These are phyloP conservation scores for Chaetothyriales sp. DNA, from an alignment of 2,329 filamentous ascomycete species.

Conservation along the genomic window DNA sequence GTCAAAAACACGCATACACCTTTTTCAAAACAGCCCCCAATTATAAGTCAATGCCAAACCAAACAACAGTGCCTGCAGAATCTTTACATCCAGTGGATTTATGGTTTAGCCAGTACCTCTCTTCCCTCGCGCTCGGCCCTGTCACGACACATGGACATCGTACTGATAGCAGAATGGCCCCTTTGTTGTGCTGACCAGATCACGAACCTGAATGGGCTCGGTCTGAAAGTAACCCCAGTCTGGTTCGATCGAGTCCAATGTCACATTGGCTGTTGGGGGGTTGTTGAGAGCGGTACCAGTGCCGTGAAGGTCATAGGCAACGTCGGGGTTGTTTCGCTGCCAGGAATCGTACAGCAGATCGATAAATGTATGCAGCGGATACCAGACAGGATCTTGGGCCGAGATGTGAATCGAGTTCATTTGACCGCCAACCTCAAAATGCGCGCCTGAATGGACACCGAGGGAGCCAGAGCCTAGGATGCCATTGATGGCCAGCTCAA, in stretches of 20 bases:
- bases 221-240: conserved; percentile 16
- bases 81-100: too few relatives aligned
- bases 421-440: conserved; percentile 16
- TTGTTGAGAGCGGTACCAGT: conserved; percentile 16
- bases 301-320: conserved; percentile 10
- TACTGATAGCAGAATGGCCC: conserved; percentile 18
- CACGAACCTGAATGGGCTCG: conserved; percentile 8
- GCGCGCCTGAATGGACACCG: conserved; percentile 16
- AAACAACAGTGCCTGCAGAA: too few relatives aligned
- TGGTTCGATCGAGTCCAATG: conserved; percentile 11
- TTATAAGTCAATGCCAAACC: too few relatives aligned
- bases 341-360: conserved; percentile 16
- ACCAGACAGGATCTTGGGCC: conserved; percentile 17
- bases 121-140: too few relatives aligned
- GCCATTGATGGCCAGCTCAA: conserved; percentile 16
- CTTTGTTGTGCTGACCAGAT: conserved; percentile 15
- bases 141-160: conserved; percentile 4
- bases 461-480: conserved; percentile 13
- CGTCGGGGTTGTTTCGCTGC: conserved; percentile 15
- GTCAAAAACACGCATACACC: too few relatives aligned
- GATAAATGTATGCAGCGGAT: conserved; percentile 17
- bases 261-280: conserved; percentile 14
- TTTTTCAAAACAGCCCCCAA: too few relatives aligned
- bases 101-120: not conserved
- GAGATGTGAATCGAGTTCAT: conserved; percentile 16